phyloP scores from a whole-genome alignment of 345 rosid species.

The Atalantia buxifolia region DNA sequence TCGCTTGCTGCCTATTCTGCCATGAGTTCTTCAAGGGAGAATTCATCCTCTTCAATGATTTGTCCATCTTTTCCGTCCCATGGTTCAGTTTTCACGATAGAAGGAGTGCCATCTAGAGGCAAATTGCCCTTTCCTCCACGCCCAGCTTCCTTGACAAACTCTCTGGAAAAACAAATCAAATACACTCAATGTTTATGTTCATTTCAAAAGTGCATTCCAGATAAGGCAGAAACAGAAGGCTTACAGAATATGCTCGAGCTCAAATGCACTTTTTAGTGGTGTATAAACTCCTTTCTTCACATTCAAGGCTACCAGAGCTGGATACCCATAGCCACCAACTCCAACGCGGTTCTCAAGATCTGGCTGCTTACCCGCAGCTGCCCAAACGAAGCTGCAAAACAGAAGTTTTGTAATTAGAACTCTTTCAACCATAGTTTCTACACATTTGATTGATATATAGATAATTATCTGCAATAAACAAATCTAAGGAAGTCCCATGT shows the following conservation, averaged over 20 bases:
- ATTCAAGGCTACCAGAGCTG: conserved; percentile 94
- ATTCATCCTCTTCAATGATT: conserved; percentile 80
- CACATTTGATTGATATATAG: background rate
- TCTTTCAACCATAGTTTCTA: background rate
- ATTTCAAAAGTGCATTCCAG: background rate
- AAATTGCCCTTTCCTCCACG: conserved; percentile 94
- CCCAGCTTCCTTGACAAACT: conserved; percentile 86
- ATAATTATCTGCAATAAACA: background rate
- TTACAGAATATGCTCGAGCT: conserved; percentile 77
- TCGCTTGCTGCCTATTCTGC: conserved; percentile 49
- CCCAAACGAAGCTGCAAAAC: conserved; percentile 79
- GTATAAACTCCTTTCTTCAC: conserved; percentile 92
- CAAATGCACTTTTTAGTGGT: conserved; percentile 94
- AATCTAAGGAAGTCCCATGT: background rate
- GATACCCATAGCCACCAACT: conserved; percentile 97
- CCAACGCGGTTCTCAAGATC: conserved; percentile 79
- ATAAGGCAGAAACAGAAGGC: conserved; percentile 22
- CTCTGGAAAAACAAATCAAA: conserved; percentile 38
- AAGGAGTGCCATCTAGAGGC: conserved; percentile 60
- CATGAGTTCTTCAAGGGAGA: conserved; percentile 95
- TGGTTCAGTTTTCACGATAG: conserved; percentile 57
- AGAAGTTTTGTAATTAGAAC: background rate
- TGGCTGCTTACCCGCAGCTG: conserved; percentile 88
- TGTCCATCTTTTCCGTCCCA: conserved; percentile 96
- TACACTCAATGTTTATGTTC: background rate